Conservation (phyloP, 202 grass and related monocot species). For the Tripidium arundinaceum region DNA sequence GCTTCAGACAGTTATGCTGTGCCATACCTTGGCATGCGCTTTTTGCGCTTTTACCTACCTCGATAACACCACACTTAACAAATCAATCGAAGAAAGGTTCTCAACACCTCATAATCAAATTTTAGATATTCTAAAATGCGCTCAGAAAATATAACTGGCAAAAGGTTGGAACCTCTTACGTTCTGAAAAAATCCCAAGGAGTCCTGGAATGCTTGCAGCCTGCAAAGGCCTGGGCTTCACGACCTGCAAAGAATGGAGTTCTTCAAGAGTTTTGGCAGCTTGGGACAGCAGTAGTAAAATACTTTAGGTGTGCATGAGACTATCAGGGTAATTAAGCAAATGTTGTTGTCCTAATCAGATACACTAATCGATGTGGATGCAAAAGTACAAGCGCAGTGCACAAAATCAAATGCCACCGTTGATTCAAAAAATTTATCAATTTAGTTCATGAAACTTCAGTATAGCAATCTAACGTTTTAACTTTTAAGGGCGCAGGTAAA, state of each 20-base stretch:
- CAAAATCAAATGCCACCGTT: background rate
- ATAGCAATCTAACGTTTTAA: background rate
- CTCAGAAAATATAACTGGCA: background rate
- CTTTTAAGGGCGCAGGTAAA: background rate
- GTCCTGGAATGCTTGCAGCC: conserved; percentile 96
- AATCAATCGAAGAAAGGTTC: background rate
- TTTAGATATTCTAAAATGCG: background rate
- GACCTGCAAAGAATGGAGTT: conserved; percentile 43
- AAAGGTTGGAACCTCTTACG: conserved; percentile 33
- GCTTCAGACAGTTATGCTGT: background rate
- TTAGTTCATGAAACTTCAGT: background rate
- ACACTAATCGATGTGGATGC: background rate
- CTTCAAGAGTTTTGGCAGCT: conserved; percentile 16
- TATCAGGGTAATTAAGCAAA: background rate
- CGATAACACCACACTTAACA: background rate
- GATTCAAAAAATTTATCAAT: background rate
- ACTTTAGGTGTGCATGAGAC: background rate
- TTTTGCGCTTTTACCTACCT: background rate
- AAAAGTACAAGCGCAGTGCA: background rate
- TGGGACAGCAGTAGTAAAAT: background rate
- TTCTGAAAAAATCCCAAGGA: conserved; percentile 98
- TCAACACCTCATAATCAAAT: background rate
- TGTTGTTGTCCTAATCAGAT: background rate
- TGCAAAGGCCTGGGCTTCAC: conserved; percentile 94
- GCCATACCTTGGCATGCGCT: background rate